Conservation (phyloP, 2,329 filamentous ascomycete genomes). For the Fusarium pseudograminearum region DNA sequence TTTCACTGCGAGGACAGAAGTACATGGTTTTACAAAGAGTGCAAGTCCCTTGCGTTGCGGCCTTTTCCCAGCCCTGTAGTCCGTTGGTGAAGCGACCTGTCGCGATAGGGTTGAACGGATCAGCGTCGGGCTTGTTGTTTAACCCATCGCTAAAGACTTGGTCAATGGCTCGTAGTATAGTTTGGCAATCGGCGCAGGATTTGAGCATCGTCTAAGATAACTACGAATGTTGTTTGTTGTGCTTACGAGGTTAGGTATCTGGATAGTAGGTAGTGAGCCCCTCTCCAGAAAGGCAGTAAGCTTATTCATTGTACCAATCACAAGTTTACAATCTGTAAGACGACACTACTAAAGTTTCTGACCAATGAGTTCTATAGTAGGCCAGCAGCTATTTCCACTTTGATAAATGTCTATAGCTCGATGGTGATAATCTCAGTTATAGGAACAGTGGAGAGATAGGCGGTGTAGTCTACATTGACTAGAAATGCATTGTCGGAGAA, state of each 20-base stretch:
- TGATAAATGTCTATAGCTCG: too few species aligned
- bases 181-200: not conserved
- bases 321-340: too few species aligned
- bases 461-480: not conserved
- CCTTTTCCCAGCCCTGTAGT: not conserved
- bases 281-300: not conserved
- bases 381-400: too few species aligned
- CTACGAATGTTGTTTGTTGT: not conserved
- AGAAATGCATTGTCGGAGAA: not conserved
- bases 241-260: not conserved
- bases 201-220: not conserved
- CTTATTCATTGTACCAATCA: not conserved
- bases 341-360: too few species aligned
- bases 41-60: not conserved
- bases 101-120: not conserved
- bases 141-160: not conserved
- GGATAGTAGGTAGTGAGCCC: not conserved
- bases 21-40: not conserved
- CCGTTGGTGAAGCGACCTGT: not conserved
- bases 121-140: not conserved
- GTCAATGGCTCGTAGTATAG: not conserved
- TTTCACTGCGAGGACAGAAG: not conserved
- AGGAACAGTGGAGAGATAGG: not conserved
- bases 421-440: too few species aligned
- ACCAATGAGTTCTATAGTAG: too few species aligned